Conservation (phyloP, 306 rosid genomes). For the Gastrolobium bilobum region DNA sequence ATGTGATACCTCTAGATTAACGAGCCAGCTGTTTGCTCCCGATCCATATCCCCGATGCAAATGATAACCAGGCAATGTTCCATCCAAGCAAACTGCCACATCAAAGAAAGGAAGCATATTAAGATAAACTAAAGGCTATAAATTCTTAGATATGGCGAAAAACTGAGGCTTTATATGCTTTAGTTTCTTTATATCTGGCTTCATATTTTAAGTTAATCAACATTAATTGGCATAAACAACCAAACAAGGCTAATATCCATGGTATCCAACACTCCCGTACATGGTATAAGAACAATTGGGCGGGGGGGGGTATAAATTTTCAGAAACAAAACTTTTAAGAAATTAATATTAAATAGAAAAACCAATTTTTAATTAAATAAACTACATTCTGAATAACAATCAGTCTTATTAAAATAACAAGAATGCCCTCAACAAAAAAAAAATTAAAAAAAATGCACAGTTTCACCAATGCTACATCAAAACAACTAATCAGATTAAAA, state of each 20-base stretch:
- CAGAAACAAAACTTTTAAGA: slow-evolving; percentile 10
- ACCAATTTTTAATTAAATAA: neutral
- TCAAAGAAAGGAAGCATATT: neutral
- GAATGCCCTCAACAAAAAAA: too few relatives aligned
- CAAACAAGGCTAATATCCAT: slow-evolving; percentile 6
- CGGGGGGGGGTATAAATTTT: too few relatives aligned
- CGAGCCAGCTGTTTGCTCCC: slow-evolving; percentile 89
- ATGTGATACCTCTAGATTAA: slow-evolving; percentile 85
- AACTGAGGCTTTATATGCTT: slow-evolving; percentile 5
- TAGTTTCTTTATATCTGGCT: neutral
- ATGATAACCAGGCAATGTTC: slow-evolving; percentile 92
- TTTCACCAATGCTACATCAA: neutral
- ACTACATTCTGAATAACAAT: neutral
- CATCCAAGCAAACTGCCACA: slow-evolving; percentile 87
- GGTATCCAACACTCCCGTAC: neutral
- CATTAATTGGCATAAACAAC: slow-evolving; percentile 20
- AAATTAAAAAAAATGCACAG: too few relatives aligned
- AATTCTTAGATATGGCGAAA: neutral
- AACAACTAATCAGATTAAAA: neutral
- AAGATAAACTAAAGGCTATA: slow-evolving; percentile 35
- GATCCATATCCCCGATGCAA: slow-evolving; percentile 82
- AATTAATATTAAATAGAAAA: neutral
- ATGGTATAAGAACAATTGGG: neutral
- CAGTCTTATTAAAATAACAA: slow-evolving; percentile 10
- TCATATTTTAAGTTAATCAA: slow-evolving; percentile 6